Base-by-base conservation (phyloP, 1,284 basidiomycete genomes). In the Heterobasidion occidentale region DNA sequence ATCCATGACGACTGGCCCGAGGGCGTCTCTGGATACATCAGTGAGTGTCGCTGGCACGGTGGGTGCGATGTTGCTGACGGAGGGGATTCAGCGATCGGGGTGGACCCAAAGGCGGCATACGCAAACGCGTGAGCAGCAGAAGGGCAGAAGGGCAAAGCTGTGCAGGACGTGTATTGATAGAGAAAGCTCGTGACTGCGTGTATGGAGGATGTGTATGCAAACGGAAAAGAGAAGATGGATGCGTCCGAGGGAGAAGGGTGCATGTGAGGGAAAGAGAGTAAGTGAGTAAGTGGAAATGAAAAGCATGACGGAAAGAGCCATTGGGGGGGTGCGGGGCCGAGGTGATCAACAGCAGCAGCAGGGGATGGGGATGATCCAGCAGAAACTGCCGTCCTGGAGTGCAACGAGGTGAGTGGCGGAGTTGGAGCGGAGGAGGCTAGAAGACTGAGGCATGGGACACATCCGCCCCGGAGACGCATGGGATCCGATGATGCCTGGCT, bases 321-420 rank as follows among this genome's bases (percentile, higher is more conserved):
- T 19, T 19, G 19, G 19, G 19, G 19, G 1, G 27, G 27, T 27
- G 27, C 27, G 38, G 12, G 11, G 38, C n/a, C 38, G 11, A 12
- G 11, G 12, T 42, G 38, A 27, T 54, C 45, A 54, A 20, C 38
- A 38, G 34, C 53, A 54, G 44, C 53, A 54, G 53, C 53, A 54
- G 14, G 46, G 46, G 14, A 47, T 38, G 1, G 53, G 45, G 12
- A 54, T 48, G 35, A 54, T 54, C 20, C 46, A 54, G 53, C 53
- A 54, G n/a, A 54, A 14, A 35, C 53, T 48, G 11, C 53, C 44
- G 15, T 48, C 42, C 52, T 53, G 27, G 1, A 6, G 5, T 27
- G 27, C 27, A 27, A 5, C 20, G 17, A 34, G 15, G 12, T 45
- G 17, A 19, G 17, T 51, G 12, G 33, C 14, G 11, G 50, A 42